A percentile compares a stretch with the other conserved stretches of the same genome.
phyloP scores from a whole-genome alignment of 768 basidiomycete species.

The Lyophyllum decastes region DNA sequence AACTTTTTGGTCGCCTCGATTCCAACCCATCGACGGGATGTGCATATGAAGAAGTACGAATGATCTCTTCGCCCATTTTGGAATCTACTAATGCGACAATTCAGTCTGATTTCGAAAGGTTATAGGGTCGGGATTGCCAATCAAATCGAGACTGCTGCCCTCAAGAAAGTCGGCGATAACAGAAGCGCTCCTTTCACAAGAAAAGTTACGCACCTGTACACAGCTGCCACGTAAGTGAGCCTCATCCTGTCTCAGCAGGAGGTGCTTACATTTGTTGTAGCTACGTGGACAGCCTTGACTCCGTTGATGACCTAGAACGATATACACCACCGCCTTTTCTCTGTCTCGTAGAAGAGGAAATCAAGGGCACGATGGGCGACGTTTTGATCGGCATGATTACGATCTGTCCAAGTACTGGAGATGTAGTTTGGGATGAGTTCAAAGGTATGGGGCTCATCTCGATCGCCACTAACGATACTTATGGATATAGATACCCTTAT shows the following conservation, averaged over 20 bases:
- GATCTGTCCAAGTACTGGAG: constrained; percentile 86
- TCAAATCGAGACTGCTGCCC: constrained; percentile 85
- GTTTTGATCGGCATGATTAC: constrained; percentile 71
- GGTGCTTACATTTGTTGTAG: constrained; percentile 37
- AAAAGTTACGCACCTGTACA: constrained; percentile 77
- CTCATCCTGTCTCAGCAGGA: background rate
- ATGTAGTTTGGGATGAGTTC: constrained; percentile 93
- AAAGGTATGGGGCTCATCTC: constrained; percentile 49
- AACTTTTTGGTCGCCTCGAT: constrained; percentile 79
- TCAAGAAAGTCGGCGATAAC: constrained; percentile 83
- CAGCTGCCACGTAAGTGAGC: constrained; percentile 77
- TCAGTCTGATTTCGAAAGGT: constrained; percentile 70
- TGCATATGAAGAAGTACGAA: constrained; percentile 75
- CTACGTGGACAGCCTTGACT: constrained; percentile 80
- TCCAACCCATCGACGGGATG: constrained; percentile 64
- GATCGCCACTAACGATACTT: background rate
- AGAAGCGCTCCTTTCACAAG: constrained; percentile 74
- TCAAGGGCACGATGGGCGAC: constrained; percentile 28
- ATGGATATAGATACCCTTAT: constrained; percentile 65
- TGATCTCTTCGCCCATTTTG: background rate
- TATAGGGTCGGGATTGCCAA: constrained; percentile 83
- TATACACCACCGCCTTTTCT: constrained; percentile 65
- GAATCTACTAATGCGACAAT: constrained; percentile 1
- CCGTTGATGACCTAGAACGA: constrained; percentile 60
- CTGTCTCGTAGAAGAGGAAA: constrained; percentile 68